phyloP scores from a whole-genome alignment of 495 filamentous ascomycete species.

The Penicillium riverlandense region DNA sequence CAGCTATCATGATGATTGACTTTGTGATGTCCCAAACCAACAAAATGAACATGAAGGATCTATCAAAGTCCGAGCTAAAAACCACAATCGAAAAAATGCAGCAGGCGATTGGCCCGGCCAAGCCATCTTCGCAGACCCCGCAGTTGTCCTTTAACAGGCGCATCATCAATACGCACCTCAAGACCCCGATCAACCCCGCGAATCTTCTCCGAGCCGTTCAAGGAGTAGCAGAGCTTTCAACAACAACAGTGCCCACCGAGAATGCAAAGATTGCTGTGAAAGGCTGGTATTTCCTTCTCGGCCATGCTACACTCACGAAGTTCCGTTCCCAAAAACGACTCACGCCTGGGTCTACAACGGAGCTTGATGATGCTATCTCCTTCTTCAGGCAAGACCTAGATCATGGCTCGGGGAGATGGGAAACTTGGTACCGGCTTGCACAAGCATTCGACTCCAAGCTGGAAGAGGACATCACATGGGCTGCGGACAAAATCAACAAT shows the following conservation, averaged over 20 bases:
- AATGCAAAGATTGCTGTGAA: slow-evolving; percentile 62
- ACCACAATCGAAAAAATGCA: slow-evolving; percentile 87
- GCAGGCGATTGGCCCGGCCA: slow-evolving; percentile 55
- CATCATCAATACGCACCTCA: slow-evolving; percentile 67
- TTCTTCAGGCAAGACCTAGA: slow-evolving; percentile 84
- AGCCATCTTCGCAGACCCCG: slow-evolving; percentile 56
- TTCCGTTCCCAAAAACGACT: slow-evolving; percentile 81
- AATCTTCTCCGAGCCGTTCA: slow-evolving; percentile 68
- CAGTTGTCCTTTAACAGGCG: slow-evolving; percentile 68
- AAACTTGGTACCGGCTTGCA: slow-evolving; percentile 90
- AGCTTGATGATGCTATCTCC: slow-evolving; percentile 73
- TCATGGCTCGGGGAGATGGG: slow-evolving; percentile 80
- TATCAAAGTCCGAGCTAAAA: slow-evolving; percentile 84
- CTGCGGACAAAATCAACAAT: slow-evolving; percentile 92
- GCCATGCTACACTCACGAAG: slow-evolving; percentile 78
- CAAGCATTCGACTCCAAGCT: slow-evolving; percentile 88
- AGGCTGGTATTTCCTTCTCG: slow-evolving; percentile 88
- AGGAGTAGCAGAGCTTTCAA: slow-evolving; percentile 60
- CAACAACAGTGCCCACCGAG: slow-evolving; percentile 41
- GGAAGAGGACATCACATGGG: slow-evolving; percentile 89
- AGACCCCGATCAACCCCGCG: slow-evolving; percentile 75
- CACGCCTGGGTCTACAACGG: slow-evolving; percentile 69
- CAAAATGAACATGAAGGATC: slow-evolving; percentile 81
- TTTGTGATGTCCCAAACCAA: slow-evolving; percentile 73
- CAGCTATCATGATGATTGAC: slow-evolving; percentile 71